Evolutionary conservation across 2,329 filamentous ascomycete species (phyloP), one percentile per base, ranked within the genome.

Genomic region (Paracorniculantispora psalliotae): DNA sequence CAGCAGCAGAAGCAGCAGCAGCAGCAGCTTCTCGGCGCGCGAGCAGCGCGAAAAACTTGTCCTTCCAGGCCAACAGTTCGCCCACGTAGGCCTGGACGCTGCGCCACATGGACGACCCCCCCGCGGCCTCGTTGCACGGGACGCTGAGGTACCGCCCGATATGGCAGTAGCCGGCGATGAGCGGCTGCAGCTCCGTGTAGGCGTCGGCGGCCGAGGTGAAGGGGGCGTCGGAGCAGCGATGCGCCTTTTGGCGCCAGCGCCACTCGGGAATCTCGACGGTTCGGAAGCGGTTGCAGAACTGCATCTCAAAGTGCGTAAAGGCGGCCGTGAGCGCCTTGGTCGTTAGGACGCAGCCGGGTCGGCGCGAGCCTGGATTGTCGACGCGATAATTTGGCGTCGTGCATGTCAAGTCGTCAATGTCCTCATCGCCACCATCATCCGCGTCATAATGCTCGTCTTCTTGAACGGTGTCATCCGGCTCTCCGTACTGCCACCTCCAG

Each of bases 151-250:
- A 48, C 2, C 43, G 41, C 2, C 30, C 43, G 12, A 35, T 37
- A 17, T 56, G 30, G 37, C 28, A 46, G 43, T 19, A 49, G 33
- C 44, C 33, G 12, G 44, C 46, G 23, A 60, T 51, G 1, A 55
- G 41, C 51, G 53, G 58, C 44, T 55, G 49, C 25, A 60, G 53
- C 51, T 60, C 58, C n/a, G 46, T 44, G 51, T 60, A 60, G 19
- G 58, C 58, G 21, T 54, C 58, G n/a, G 43, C 39, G 35, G 53
- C 58, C 2, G 44, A 56, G 19, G 44, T 28, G 23, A 56, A 60
- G 5, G 58, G 51, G 35, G 23, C 46, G 7, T 9, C 13, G 23
- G 58, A 54, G 33, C 51, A 55, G 19, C 37, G 26, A 13, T 49
- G 37, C 23, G 51, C 44, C 17, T 48, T 41, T 28, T 47, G 19